A percentile compares a stretch with the other conserved stretches of the same genome.
Conservation (phyloP, 148 eudicot genomes). For the Polygonum aviculare region DNA sequence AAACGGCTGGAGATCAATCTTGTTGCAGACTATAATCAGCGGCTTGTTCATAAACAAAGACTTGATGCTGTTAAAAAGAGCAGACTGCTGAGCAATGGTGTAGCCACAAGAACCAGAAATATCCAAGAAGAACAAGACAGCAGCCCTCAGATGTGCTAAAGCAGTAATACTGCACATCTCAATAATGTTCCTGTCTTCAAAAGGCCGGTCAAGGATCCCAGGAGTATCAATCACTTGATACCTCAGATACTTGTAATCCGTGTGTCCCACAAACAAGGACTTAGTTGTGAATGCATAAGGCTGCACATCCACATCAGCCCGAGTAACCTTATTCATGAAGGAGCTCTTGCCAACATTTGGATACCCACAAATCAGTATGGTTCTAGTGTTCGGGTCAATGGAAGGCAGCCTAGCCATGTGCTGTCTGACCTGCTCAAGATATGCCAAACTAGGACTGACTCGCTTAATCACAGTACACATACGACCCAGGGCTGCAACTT, state of each 20-base stretch:
- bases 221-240: constrained; percentile 96
- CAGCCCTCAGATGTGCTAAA: constrained; percentile 87
- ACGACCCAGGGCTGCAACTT: constrained; percentile 96
- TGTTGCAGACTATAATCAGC: constrained; percentile 73
- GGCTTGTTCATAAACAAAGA: constrained; percentile 93
- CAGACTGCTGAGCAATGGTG: constrained; percentile 83
- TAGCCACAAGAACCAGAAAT: constrained; percentile 86
- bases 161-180: constrained; percentile 99
- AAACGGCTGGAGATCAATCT: constrained; percentile 78
- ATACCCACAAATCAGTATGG: constrained; percentile 80
- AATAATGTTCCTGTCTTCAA: constrained; percentile 90
- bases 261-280: constrained; percentile 91
- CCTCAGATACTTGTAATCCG: constrained; percentile 79
- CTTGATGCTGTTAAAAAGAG: constrained; percentile 83
- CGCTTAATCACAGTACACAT: constrained; percentile 91
- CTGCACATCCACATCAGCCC: constrained; percentile 96
- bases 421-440: constrained; percentile 87
- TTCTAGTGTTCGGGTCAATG: constrained; percentile 88
- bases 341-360: constrained; percentile 99
- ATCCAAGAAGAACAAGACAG: constrained; percentile 82
- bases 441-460: constrained; percentile 81
- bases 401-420: constrained; percentile 97
- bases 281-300: constrained; percentile 95
- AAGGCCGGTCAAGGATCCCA: constrained; percentile 83
- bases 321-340: constrained; percentile 82